These are phyloP conservation scores for Cryptosporidium xiaoi DNA, from an alignment of 169 alveolate species.

Conservation along the genomic window DNA sequence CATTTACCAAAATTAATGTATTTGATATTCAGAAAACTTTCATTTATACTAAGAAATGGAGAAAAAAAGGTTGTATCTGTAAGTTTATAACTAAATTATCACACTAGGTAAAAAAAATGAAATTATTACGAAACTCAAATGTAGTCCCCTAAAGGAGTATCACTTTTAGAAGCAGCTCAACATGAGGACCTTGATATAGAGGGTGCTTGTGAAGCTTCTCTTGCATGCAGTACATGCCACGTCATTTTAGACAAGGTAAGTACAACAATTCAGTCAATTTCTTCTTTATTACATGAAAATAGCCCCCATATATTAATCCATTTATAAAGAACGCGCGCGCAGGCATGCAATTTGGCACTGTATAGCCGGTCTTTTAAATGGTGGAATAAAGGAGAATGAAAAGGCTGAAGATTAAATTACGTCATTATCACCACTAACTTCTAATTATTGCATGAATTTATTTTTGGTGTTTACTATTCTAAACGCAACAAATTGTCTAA, in stretches of 20 bases:
- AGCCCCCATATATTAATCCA: background rate
- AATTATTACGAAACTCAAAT: background rate
- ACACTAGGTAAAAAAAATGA: background rate
- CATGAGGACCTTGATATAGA: slow-evolving; percentile 77
- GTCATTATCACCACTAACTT: no score
- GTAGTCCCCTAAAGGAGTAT: slow-evolving; percentile 29
- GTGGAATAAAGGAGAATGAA: no score
- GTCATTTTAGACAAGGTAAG: slow-evolving; percentile 89
- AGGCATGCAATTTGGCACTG: no score
- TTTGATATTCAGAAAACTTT: slow-evolving; percentile 17
- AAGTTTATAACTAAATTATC: background rate
- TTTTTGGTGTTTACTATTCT: no score
- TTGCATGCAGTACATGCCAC: slow-evolving; percentile 98
- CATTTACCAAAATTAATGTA: background rate
- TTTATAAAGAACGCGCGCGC: no score
- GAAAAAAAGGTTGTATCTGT: slow-evolving; percentile 31
- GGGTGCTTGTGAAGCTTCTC: slow-evolving; percentile 97
- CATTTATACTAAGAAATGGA: slow-evolving; percentile 54
- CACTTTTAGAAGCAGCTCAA: slow-evolving; percentile 75
- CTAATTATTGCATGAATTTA: no score
- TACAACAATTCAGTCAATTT: background rate
- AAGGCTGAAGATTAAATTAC: no score
- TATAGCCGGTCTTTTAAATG: no score
- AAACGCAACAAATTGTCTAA: no score
- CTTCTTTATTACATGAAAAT: background rate